Percentiles rank a stretch among this genome's conserved stretches.
Conservation (phyloP, 495 filamentous ascomycete genomes). For the Aspergillus haitiensis region DNA sequence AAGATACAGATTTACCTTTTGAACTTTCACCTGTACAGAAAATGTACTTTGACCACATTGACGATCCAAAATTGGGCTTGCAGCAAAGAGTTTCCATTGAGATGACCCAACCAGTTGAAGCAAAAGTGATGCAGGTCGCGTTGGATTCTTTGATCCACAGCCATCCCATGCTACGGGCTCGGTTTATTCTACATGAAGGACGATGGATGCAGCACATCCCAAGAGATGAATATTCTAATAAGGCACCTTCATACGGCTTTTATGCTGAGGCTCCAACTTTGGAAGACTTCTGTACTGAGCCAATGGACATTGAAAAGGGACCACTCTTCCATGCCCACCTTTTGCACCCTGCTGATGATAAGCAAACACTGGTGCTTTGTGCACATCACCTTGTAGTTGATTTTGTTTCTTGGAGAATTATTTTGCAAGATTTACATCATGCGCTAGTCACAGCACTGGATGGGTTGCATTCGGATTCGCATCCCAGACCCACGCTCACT, state of each 20-base stretch:
- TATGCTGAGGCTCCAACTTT: background rate
- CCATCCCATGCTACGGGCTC: constrained; percentile 5
- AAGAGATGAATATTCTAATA: background rate
- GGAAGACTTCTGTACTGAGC: constrained; percentile 6
- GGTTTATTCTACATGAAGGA: background rate
- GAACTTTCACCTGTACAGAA: constrained; percentile 8
- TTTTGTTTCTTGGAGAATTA: constrained; percentile 13
- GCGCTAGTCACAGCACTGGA: background rate
- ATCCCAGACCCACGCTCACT: background rate
- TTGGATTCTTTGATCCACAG: background rate
- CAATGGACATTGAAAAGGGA: constrained; percentile 10
- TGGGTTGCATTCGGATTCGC: background rate
- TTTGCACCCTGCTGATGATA: background rate
- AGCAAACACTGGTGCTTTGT: constrained; percentile 9
- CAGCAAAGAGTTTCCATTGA: constrained; percentile 11
- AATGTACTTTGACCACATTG: constrained; percentile 13
- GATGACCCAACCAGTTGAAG: background rate
- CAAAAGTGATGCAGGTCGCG: background rate
- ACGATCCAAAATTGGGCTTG: constrained; percentile 3
- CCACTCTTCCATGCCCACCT: constrained; percentile 10
- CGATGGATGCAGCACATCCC: constrained; percentile 6
- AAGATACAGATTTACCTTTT: constrained; percentile 6
- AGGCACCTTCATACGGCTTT: background rate
- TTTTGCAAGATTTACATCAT: constrained; percentile 12
- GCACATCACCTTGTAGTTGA: constrained; percentile 12